phyloP scores from a whole-genome alignment of 768 basidiomycete species.

The Termitomyces sp. region DNA sequence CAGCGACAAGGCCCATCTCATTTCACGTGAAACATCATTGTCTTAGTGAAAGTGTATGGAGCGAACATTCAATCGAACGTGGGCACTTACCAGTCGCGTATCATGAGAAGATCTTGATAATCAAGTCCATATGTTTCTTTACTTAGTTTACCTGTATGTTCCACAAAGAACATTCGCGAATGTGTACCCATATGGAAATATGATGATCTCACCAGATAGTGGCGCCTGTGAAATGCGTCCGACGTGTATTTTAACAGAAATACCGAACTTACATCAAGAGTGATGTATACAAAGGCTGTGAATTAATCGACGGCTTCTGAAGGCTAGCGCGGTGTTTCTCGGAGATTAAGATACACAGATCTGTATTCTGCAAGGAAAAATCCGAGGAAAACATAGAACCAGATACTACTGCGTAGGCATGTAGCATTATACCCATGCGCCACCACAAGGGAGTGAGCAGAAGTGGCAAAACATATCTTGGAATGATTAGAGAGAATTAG shows the following conservation, averaged over 20 bases:
- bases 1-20: too few relatives aligned
- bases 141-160: background rate
- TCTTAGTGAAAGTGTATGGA: too few relatives aligned
- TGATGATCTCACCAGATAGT: background rate
- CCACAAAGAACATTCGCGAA: background rate
- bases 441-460: background rate
- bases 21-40: too few relatives aligned
- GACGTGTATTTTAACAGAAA: background rate
- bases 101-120: background rate
- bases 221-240: background rate
- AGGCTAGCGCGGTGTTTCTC: background rate
- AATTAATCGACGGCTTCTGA: background rate
- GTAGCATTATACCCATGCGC: background rate
- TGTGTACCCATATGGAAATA: background rate
- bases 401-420: background rate
- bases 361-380: background rate
- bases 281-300: background rate
- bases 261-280: background rate
- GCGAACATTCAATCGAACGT: too few relatives aligned
- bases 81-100: background rate
- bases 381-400: background rate
- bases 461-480: background rate
- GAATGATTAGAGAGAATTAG: background rate
- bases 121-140: background rate
- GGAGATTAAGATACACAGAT: background rate